Conservation (phyloP, 169 alveolate genomes). For the Plasmodium reichenowi region DNA sequence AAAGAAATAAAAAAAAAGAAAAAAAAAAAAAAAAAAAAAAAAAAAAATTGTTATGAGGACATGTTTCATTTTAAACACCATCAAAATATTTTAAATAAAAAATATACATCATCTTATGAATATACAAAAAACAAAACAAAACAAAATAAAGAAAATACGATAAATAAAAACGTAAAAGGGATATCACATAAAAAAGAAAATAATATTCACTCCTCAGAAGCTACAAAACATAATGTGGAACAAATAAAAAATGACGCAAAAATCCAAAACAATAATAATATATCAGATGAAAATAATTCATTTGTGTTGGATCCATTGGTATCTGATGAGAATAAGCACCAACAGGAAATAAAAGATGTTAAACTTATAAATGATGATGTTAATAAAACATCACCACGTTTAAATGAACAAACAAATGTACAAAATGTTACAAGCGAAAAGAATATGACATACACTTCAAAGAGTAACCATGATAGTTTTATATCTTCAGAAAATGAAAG, state of each 20-base stretch:
- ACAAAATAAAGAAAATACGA: background rate
- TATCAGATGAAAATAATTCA: background rate
- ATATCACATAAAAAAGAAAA: background rate
- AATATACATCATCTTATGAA: constrained; percentile 58
- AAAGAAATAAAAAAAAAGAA: background rate
- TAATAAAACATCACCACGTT: constrained; percentile 19
- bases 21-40: constrained; percentile 1
- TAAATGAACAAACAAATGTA: constrained; percentile 6
- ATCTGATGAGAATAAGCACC: no score
- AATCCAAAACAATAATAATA: background rate
- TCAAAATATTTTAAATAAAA: constrained; percentile 33
- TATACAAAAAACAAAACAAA: constrained; percentile 1
- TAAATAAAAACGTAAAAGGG: background rate
- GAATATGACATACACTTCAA: background rate
- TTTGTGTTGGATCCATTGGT: background rate
- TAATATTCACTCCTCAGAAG: background rate
- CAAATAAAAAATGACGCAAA: background rate
- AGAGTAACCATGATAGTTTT: background rate
- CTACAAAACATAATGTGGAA: background rate
- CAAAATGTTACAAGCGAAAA: background rate
- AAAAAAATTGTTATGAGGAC: constrained; percentile 21
- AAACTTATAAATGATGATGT: constrained; percentile 1
- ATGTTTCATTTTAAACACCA: constrained; percentile 30
- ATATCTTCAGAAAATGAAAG: background rate
- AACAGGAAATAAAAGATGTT: background rate